Evolutionary conservation across 495 filamentous ascomycete genomes (phyloP).

Genomic region (Polyplosphaeria fusca): DNA sequence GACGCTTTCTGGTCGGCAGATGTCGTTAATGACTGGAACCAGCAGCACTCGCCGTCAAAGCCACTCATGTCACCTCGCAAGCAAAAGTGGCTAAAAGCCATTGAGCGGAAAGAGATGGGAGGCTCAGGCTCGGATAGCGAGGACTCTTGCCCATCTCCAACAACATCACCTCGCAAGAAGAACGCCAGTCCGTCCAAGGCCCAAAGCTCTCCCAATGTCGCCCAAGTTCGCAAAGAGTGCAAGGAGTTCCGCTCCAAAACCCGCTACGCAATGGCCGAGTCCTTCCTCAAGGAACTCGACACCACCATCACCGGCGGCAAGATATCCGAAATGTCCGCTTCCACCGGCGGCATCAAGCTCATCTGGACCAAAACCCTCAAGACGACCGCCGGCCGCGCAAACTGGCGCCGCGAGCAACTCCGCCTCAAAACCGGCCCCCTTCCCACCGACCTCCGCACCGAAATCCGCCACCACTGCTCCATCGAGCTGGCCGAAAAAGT

Average conservation of each 20-base stretch:
- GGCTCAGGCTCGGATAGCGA: constrained; percentile 5
- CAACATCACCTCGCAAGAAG: constrained; percentile 41
- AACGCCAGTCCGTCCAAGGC: constrained; percentile 9
- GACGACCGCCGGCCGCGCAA: constrained; percentile 83
- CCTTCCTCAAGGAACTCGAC: constrained; percentile 75
- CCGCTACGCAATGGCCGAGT: constrained; percentile 64
- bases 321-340: constrained; percentile 55
- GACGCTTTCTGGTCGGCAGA: constrained; percentile 82
- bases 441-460: constrained; percentile 28
- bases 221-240: constrained; percentile 42
- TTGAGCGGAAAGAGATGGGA: constrained; percentile 1
- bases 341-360: constrained; percentile 74
- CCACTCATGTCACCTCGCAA: constrained; percentile 41
- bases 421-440: constrained; percentile 37
- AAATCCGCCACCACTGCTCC: constrained; percentile 60
- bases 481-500: constrained; percentile 90
- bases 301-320: constrained; percentile 58
- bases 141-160: constrained; percentile 18
- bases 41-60: constrained; percentile 70
- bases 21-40: constrained; percentile 76
- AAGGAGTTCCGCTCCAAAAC: constrained; percentile 63
- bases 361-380: constrained; percentile 81
- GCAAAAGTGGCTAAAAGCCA: constrained; percentile 10
- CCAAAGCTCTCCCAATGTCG: constrained; percentile 2
- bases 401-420: constrained; percentile 65